A percentile compares a stretch with the other conserved stretches of the same genome.
phyloP scores from a whole-genome alignment of 106 monocot species.

The Platanthera zijinensis region DNA sequence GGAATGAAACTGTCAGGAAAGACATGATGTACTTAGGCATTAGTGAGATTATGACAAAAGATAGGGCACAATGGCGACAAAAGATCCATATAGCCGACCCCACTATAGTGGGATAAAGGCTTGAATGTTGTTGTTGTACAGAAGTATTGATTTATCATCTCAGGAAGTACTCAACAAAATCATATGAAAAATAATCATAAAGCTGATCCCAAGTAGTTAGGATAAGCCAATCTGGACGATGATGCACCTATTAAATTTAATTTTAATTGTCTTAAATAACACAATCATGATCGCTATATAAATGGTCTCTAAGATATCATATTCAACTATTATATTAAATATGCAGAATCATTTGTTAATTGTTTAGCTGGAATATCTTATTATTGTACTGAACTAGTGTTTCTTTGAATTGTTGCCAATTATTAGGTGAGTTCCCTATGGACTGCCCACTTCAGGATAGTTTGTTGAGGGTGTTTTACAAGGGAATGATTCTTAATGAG shows the following conservation, averaged over 20 bases:
- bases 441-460: constrained; percentile 99
- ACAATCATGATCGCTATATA: background rate
- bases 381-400: background rate
- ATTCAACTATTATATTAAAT: background rate
- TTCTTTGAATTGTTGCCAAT: constrained; percentile 4
- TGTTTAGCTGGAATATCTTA: background rate
- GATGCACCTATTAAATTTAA: background rate
- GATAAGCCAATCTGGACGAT: background rate
- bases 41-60: too few species aligned
- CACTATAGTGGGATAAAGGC: too few species aligned
- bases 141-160: background rate
- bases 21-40: too few species aligned
- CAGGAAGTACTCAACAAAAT: background rate
- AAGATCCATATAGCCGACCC: too few species aligned
- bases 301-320: background rate
- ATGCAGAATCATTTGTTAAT: background rate
- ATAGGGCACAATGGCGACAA: too few species aligned
- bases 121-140: too few species aligned
- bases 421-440: constrained; percentile 97
- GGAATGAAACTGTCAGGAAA: too few species aligned
- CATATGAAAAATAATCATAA: background rate
- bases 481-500: constrained; percentile 82
- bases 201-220: background rate
- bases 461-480: constrained; percentile 85
- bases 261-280: background rate